Percentiles rank a stretch among this genome's conserved stretches.
These are phyloP conservation scores for Saccharata proteae DNA, from an alignment of 2,329 filamentous ascomycete genomes.

Conservation along the genomic window DNA sequence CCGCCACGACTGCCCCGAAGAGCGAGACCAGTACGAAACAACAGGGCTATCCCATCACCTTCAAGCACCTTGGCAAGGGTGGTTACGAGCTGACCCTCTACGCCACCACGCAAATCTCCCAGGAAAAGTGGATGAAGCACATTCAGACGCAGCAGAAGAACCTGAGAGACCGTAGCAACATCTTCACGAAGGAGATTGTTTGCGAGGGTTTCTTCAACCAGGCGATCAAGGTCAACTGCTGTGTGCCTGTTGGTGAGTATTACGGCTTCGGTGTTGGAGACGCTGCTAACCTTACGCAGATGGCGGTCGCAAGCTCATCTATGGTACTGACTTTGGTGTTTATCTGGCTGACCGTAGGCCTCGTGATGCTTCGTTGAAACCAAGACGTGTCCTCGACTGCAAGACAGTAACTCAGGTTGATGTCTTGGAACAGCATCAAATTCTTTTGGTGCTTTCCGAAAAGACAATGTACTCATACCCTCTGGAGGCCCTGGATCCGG, in stretches of 20 bases:
- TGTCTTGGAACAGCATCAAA: constrained; percentile 86
- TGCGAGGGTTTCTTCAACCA: constrained; percentile 87
- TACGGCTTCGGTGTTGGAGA: too few species aligned
- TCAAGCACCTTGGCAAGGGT: constrained; percentile 88
- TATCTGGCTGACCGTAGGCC: constrained; percentile 85
- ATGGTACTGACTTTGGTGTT: constrained; percentile 87
- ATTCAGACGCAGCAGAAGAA: constrained; percentile 86
- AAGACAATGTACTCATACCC: constrained; percentile 88
- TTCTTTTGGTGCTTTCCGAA: constrained; percentile 82
- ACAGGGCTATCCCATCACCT: constrained; percentile 89
- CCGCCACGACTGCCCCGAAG: constrained; percentile 23
- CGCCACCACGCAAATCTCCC: constrained; percentile 70
- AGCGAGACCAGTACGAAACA: constrained; percentile 39
- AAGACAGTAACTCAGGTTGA: constrained; percentile 89
- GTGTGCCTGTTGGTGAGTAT: constrained; percentile 71
- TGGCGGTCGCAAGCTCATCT: constrained; percentile 86
- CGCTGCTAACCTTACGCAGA: constrained; percentile 41
- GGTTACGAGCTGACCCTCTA: constrained; percentile 88
- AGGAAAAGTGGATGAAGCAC: constrained; percentile 94
- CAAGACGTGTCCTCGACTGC: constrained; percentile 73
- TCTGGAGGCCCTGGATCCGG: constrained; percentile 71
- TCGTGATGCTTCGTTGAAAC: constrained; percentile 61
- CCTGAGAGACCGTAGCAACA: constrained; percentile 62
- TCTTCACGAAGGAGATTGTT: constrained; percentile 54
- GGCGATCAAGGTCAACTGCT: constrained; percentile 83